Percentiles rank a stretch among this genome's conserved stretches.
Evolutionary conservation across 768 basidiomycete genomes (phyloP).

Genomic region (Botryobasidium botryosum): DNA sequence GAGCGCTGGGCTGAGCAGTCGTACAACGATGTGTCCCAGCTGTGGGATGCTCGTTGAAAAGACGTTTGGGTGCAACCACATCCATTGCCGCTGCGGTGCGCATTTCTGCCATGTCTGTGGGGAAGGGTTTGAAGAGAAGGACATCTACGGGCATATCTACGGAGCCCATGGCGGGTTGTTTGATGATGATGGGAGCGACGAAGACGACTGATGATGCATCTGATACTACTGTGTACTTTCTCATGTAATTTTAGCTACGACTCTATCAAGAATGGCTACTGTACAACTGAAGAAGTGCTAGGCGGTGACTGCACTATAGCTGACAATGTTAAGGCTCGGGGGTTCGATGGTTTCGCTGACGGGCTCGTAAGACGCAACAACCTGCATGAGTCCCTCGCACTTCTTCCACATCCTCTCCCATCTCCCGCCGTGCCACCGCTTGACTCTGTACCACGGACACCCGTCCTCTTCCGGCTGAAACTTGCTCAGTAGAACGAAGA

Average conservation of each 20-base stretch:
- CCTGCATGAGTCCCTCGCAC: too few relatives aligned
- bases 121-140: not conserved
- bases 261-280: too few relatives aligned
- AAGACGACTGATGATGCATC: too few relatives aligned
- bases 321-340: too few relatives aligned
- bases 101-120: conserved; percentile 18
- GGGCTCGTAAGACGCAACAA: too few relatives aligned
- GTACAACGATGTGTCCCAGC: not conserved
- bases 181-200: conserved; percentile 1
- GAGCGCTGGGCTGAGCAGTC: too few relatives aligned
- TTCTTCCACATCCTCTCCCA: too few relatives aligned
- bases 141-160: conserved; percentile 14
- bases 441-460: conserved; percentile 51
- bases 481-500: conserved; percentile 55
- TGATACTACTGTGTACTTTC: too few relatives aligned
- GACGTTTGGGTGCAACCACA: conserved; percentile 18
- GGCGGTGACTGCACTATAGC: too few relatives aligned
- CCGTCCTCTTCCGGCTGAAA: conserved; percentile 46
- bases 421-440: conserved; percentile 50
- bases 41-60: conserved; percentile 3
- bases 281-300: too few relatives aligned
- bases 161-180: conserved; percentile 3
- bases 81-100: conserved; percentile 14
- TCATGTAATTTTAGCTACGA: too few relatives aligned
- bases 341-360: too few relatives aligned